These are phyloP conservation scores for Fusarium albosuccineum DNA, from an alignment of 2,329 filamentous ascomycete genomes.

Conservation along the genomic window DNA sequence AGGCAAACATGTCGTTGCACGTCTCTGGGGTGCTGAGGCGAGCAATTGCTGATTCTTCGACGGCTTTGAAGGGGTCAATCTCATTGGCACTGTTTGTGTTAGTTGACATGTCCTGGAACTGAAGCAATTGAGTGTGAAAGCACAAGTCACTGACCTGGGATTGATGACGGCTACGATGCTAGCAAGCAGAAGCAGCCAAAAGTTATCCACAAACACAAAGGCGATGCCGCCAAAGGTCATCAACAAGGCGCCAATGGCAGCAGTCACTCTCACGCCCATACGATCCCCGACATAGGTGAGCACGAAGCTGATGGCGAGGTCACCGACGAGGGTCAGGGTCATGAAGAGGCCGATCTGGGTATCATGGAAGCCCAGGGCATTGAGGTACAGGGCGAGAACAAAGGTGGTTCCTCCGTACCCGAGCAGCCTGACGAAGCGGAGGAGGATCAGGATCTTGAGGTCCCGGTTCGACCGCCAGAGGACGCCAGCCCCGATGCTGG, in stretches of 20 bases:
- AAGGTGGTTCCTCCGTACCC: conserved; percentile 42
- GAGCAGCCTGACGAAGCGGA: conserved; percentile 37
- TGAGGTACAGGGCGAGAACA: conserved; percentile 40
- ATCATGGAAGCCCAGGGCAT: conserved; percentile 35
- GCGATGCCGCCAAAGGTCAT: conserved; percentile 36
- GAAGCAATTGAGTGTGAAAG: too few species aligned
- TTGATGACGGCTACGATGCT: conserved; percentile 40
- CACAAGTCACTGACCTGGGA: conserved; percentile 23
- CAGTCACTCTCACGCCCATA: conserved; percentile 32
- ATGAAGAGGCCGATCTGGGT: conserved; percentile 39
- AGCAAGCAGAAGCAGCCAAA: conserved; percentile 34
- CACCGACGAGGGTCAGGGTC: conserved; percentile 40
- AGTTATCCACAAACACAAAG: conserved; percentile 37
- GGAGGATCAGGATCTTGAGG: conserved; percentile 37
- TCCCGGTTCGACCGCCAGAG: conserved; percentile 38
- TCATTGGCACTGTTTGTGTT: conserved; percentile 33
- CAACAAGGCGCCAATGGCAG: conserved; percentile 27
- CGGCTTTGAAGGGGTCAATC: conserved; percentile 43
- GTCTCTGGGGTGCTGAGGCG: conserved; percentile 37
- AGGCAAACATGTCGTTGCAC: conserved; percentile 41
- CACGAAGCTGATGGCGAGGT: conserved; percentile 41
- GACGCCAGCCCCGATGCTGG: conserved; percentile 35
- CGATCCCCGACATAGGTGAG: conserved; percentile 40
- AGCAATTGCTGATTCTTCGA: conserved; percentile 41
- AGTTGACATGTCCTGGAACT: background rate